A percentile compares a stretch with the other conserved stretches of the same genome.
These are phyloP conservation scores for Ligustrum vulgare DNA, from an alignment of 257 asterid species.

Conservation along the genomic window DNA sequence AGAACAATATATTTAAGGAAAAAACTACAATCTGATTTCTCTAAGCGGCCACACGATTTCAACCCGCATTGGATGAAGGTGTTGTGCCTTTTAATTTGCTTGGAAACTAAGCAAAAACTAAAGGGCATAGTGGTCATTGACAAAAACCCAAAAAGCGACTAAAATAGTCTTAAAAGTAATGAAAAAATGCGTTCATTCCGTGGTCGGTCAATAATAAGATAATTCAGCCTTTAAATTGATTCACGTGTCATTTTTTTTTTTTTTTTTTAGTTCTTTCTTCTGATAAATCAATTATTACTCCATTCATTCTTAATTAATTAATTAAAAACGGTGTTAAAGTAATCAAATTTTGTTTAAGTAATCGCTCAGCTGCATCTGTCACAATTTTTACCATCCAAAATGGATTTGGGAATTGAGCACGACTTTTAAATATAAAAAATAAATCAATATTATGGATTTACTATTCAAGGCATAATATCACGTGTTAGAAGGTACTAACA, in stretches of 20 bases:
- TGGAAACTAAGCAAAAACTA: conserved; percentile 5
- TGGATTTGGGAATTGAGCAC: no score
- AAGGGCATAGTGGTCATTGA: conserved; percentile 4
- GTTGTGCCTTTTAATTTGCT: conserved; percentile 8
- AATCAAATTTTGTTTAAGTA: no score
- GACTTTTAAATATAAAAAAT: no score
- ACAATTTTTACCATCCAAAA: no score
- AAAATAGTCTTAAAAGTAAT: background rate
- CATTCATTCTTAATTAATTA: background rate
- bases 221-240: background rate
- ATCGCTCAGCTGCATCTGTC: no score
- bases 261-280: no score
- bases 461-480: no score
- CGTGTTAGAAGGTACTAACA: no score
- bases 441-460: no score
- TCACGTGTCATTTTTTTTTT: background rate
- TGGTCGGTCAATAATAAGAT: conserved; percentile 27
- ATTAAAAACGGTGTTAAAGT: no score
- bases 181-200: conserved; percentile 14
- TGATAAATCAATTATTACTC: no score
- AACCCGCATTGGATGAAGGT: background rate
- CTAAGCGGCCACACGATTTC: no score
- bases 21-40: background rate
- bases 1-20: background rate
- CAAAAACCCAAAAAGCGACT: background rate